phyloP scores from a whole-genome alignment of 495 filamentous ascomycete species.

The Bombardia bombarda region DNA sequence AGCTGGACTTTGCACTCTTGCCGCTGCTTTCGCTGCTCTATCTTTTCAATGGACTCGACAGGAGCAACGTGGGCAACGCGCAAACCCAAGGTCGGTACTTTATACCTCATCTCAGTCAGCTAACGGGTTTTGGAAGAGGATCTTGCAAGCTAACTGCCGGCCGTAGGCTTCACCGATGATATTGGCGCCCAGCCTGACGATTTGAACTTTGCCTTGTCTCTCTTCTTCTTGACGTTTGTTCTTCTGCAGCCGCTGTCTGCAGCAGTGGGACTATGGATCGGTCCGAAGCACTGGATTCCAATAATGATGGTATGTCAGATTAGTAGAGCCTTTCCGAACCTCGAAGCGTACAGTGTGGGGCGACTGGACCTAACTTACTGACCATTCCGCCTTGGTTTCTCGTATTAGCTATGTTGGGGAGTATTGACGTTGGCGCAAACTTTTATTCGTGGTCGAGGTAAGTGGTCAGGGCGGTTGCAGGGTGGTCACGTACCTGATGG shows the following conservation, averaged over 20 bases:
- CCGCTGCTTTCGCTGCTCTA: constrained; percentile 31
- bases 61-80: constrained; percentile 41
- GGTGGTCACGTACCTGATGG: too few relatives aligned
- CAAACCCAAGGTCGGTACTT: constrained; percentile 22
- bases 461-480: constrained; percentile 3
- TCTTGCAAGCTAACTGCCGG: too few relatives aligned
- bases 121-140: neutral
- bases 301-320: constrained; percentile 41
- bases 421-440: constrained; percentile 39
- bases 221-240: constrained; percentile 52
- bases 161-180: constrained; percentile 20
- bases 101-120: neutral
- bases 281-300: constrained; percentile 46
- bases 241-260: constrained; percentile 47
- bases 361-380: too few relatives aligned
- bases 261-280: constrained; percentile 44
- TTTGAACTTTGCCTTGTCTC: constrained; percentile 45
- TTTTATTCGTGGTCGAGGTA: constrained; percentile 30
- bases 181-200: constrained; percentile 29
- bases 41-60: constrained; percentile 29
- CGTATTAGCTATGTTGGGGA: constrained; percentile 43
- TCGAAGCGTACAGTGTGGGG: too few relatives aligned
- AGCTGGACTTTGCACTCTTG: constrained; percentile 27
- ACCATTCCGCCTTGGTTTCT: too few relatives aligned
- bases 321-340: too few relatives aligned